phyloP scores from a whole-genome alignment of 1,284 basidiomycete species.

The Ganoderma boninense region DNA sequence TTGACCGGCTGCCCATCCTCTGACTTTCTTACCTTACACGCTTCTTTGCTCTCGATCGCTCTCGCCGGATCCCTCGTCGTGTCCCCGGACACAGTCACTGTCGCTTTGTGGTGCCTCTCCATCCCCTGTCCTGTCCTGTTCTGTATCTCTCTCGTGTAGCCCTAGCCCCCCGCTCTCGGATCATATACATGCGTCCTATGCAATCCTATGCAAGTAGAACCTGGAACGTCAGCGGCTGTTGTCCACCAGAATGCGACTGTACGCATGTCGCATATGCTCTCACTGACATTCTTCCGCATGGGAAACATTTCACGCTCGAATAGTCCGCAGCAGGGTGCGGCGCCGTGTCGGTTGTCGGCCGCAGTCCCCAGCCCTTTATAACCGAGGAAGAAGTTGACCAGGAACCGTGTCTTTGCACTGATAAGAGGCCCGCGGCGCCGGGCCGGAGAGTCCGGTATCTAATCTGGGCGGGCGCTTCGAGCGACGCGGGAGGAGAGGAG shows the following conservation, averaged over 20 bases:
- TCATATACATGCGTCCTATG: not conserved
- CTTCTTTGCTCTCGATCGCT: not conserved
- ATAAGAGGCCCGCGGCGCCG: not conserved
- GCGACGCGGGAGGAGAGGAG: not conserved
- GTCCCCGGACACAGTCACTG: not conserved
- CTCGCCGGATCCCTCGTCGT: not conserved
- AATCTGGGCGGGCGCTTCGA: not conserved
- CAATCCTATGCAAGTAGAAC: not conserved
- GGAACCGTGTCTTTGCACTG: not conserved
- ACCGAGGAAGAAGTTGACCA: too few relatives aligned
- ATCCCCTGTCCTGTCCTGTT: not conserved
- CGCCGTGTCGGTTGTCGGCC: too few relatives aligned
- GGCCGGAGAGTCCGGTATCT: conserved; percentile 1
- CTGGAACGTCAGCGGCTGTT: not conserved
- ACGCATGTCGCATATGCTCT: too few relatives aligned
- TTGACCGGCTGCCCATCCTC: conserved; percentile 7
- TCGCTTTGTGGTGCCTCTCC: conserved; percentile 10
- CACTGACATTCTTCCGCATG: too few relatives aligned
- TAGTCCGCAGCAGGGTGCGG: too few relatives aligned
- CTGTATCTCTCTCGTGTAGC: conserved; percentile 1
- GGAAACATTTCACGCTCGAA: too few relatives aligned
- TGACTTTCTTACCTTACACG: conserved; percentile 25
- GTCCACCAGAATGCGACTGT: not conserved
- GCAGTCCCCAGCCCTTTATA: too few relatives aligned
- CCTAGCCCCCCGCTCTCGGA: not conserved